phyloP scores from a whole-genome alignment of 2,329 filamentous ascomycete species.

The Ambrosiella cleistominuta region DNA sequence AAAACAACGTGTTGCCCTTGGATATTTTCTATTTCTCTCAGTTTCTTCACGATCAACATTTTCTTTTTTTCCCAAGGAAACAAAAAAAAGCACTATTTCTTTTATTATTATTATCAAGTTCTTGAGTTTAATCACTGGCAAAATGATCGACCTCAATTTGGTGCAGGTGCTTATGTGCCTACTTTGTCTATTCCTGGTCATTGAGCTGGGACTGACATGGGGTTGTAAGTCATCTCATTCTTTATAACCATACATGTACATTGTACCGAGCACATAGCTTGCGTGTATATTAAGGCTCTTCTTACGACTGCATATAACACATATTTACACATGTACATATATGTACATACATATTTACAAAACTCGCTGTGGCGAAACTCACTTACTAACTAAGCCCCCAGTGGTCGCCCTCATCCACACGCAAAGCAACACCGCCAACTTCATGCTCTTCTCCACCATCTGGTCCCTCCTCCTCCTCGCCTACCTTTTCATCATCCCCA shows the following conservation, averaged over 20 bases:
- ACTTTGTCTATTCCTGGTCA: conserved; percentile 23
- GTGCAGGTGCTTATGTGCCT: conserved; percentile 6
- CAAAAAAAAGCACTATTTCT: too few relatives aligned
- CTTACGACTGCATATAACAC: not conserved
- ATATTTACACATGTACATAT: not conserved
- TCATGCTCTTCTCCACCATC: conserved; percentile 61
- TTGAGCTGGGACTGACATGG: conserved; percentile 57
- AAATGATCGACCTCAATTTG: conserved; percentile 5
- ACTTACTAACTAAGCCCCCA: conserved; percentile 18
- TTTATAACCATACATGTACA: not conserved
- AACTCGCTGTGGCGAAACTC: not conserved
- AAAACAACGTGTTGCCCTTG: too few relatives aligned
- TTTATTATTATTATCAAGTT: too few relatives aligned
- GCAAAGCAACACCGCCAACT: conserved; percentile 37
- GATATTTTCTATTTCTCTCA: too few relatives aligned
- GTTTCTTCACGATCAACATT: too few relatives aligned
- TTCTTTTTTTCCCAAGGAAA: too few relatives aligned
- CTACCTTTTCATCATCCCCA: conserved; percentile 52
- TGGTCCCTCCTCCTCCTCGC: conserved; percentile 53
- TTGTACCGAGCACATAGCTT: not conserved
- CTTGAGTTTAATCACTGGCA: not conserved
- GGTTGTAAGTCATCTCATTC: conserved; percentile 38
- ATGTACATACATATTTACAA: not conserved
- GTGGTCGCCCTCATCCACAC: conserved; percentile 31
- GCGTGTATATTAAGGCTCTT: not conserved